Conservation (phyloP, 768 basidiomycete genomes). For the Rhizopogon roseolus region DNA sequence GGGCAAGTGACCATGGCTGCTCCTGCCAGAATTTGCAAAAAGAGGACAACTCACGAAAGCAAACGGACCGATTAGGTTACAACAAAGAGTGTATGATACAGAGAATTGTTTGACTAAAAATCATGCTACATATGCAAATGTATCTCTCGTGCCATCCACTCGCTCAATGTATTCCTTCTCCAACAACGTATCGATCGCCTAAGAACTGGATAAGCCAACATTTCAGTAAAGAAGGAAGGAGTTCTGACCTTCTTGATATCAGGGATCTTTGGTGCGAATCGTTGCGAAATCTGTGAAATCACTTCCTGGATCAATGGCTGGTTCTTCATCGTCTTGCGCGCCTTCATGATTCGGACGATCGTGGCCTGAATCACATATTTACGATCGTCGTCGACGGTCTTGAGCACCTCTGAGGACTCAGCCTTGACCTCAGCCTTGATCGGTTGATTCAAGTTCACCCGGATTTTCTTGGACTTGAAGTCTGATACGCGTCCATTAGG, state of each 20-base stretch:
- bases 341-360: conserved; percentile 95
- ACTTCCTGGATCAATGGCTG: conserved; percentile 86
- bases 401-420: conserved; percentile 83
- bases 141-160: conserved; percentile 82
- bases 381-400: conserved; percentile 94
- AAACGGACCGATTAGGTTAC: not conserved
- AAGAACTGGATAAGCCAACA: conserved; percentile 5
- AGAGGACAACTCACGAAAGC: too few species aligned
- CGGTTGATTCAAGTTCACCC: conserved; percentile 84
- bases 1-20: too few species aligned
- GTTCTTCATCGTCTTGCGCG: conserved; percentile 91
- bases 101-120: not conserved
- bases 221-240: not conserved
- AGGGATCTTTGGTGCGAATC: conserved; percentile 89
- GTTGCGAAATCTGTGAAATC: conserved; percentile 79
- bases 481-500: conserved; percentile 32
- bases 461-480: conserved; percentile 92
- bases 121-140: conserved; percentile 37
- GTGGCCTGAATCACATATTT: conserved; percentile 95
- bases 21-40: too few species aligned
- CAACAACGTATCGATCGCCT: conserved; percentile 87
- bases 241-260: conserved; percentile 87
- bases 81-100: not conserved
- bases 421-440: conserved; percentile 94
- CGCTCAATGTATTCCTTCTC: conserved; percentile 99